Base-by-base conservation (phyloP, 441 rosid genomes). In the Francoa sonchifolia region DNA sequence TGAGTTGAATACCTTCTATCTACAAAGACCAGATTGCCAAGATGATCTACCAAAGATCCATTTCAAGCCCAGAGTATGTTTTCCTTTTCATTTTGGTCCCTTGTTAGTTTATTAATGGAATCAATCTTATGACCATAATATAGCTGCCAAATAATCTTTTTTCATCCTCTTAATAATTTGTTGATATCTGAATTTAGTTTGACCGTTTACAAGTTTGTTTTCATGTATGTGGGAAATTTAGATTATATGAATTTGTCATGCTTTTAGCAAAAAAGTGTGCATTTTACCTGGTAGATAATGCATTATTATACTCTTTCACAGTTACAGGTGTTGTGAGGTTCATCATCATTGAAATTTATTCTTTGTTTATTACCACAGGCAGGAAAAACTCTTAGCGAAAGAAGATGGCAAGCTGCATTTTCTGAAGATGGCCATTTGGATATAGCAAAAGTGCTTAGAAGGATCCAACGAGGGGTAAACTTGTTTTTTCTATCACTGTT, bases 381-480 rank as follows among this genome's bases (percentile, higher is more conserved):
- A 32, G 98, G 98, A 15, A 89, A 77, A 62, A 89, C 96, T 33
- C 81, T 85, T 14, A 79, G 98, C 48, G 68, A 71, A 42, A 77
- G 96, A 67, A 79, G 79, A 52, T 89, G 98, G 93, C 82, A 82
- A 40, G 73, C 87, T 15, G 80, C 86, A 2, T 85, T 89, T 55
- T 75, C 93, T 12, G 67, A 63, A 61, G 79, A 82, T 50, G 98
- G 96, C 10, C 81, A 62, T 49, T 61, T 90, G 73, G 93, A 90
- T 45, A 78, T 90, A 44, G 89, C 74, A 6, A 72, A 56, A 65
- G 93, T 86, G 41, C 96, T 90, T 30, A 62, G 74, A 20, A 70
- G 98, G 49, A 86, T 90, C 52, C 96, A 90, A 53, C 69, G 85
- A 21, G 98, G 96, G 63, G 98, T 90, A 55, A 28, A 63, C 18